These are phyloP conservation scores for Sphaerosporella brunnea DNA, from an alignment of 495 filamentous ascomycete genomes.

Conservation along the genomic window DNA sequence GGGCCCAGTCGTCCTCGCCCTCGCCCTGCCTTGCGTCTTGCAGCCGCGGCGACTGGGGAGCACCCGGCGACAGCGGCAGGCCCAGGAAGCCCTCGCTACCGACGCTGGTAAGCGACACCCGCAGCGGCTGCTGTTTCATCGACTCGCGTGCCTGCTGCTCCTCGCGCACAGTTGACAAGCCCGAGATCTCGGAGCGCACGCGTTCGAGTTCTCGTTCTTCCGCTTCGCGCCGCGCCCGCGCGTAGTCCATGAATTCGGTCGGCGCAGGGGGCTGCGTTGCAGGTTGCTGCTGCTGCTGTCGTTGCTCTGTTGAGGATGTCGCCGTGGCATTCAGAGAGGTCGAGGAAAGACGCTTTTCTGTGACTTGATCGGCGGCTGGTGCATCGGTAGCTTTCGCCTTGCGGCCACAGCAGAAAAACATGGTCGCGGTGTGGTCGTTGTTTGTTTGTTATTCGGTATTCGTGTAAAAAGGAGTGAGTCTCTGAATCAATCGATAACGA, in stretches of 20 bases:
- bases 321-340: too few species aligned
- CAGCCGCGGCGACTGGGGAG: not conserved
- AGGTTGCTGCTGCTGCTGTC: not conserved
- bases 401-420: constrained; percentile 1
- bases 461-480: too few species aligned
- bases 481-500: too few species aligned
- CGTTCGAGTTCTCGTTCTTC: constrained; percentile 3
- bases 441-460: not conserved
- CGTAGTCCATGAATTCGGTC: constrained; percentile 2
- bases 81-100: not conserved
- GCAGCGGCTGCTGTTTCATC: not conserved
- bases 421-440: not conserved
- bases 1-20: constrained; percentile 1
- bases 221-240: not conserved
- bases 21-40: not conserved
- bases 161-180: not conserved
- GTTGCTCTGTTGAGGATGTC: not conserved
- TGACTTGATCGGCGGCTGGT: too few species aligned
- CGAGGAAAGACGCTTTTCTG: too few species aligned
- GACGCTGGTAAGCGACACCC: not conserved
- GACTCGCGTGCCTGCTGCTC: constrained; percentile 1
- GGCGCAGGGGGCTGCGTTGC: not conserved
- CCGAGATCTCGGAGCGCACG: constrained; percentile 1
- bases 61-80: not conserved
- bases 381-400: not conserved